Conservation (phyloP, 495 filamentous ascomycete species). For the Tuber indicum region DNA sequence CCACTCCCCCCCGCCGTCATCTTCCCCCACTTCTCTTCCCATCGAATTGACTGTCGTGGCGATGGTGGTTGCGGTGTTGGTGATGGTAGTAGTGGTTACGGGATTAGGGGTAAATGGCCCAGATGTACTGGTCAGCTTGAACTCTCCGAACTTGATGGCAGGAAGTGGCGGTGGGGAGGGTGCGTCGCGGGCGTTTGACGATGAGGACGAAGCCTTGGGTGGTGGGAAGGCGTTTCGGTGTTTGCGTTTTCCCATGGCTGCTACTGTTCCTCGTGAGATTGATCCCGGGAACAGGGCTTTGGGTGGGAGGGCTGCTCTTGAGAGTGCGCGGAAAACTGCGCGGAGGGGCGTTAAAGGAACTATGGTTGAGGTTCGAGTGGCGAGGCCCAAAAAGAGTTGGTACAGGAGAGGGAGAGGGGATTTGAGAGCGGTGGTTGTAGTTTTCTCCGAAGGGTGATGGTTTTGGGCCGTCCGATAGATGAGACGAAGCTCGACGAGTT, state of each 20-base stretch:
- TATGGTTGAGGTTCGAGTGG: neutral
- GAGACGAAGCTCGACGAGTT: neutral
- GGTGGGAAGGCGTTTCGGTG: constrained; percentile 11
- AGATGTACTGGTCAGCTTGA: constrained; percentile 25
- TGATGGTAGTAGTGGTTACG: neutral
- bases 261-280: neutral
- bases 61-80: constrained; percentile 1
- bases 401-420: neutral
- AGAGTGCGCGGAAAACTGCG: constrained; percentile 2
- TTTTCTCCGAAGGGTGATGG: neutral
- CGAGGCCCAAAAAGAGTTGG: neutral
- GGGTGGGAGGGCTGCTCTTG: neutral
- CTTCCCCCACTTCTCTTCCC: neutral
- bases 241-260: constrained; percentile 20
- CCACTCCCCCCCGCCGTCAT: constrained; percentile 24
- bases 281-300: neutral
- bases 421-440: neutral
- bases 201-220: neutral
- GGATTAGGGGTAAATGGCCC: neutral
- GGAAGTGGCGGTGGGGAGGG: constrained; percentile 19
- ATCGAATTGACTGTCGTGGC: constrained; percentile 6
- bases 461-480: neutral
- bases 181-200: neutral
- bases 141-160: constrained; percentile 23
- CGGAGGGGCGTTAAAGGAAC: neutral